phyloP scores from a whole-genome alignment of 257 asterid species.

The Penstemon eatonii region DNA sequence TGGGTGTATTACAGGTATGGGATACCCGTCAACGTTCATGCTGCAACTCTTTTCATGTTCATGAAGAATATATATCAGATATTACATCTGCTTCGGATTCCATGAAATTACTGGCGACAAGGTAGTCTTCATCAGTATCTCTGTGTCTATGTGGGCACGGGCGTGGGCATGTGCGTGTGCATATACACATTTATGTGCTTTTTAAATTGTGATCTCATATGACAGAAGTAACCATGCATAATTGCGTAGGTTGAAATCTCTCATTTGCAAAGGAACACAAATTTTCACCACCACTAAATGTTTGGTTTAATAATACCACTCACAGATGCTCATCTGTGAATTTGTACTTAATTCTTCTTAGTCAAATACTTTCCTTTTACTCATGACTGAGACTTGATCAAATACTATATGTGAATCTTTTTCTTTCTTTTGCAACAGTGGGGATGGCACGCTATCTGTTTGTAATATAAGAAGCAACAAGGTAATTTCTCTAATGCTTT shows the following conservation, averaged over 20 bases:
- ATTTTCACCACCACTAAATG: background rate
- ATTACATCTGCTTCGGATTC: slow-evolving; percentile 80
- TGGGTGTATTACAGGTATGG: slow-evolving; percentile 61
- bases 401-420: background rate
- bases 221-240: too few species aligned
- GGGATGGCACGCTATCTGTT: slow-evolving; percentile 91
- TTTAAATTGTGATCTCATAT: too few species aligned
- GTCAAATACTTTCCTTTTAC: too few species aligned
- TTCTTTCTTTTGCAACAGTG: slow-evolving; percentile 46
- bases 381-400: background rate
- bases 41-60: slow-evolving; percentile 64
- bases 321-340: background rate
- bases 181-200: too few species aligned
- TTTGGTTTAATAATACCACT: slow-evolving; percentile 8
- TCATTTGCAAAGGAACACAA: background rate
- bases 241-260: slow-evolving; percentile 3
- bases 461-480: slow-evolving; percentile 90
- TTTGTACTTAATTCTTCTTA: background rate
- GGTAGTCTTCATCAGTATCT: slow-evolving; percentile 41
- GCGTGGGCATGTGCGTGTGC: too few species aligned
- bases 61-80: slow-evolving; percentile 87
- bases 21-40: slow-evolving; percentile 90
- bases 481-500: slow-evolving; percentile 44
- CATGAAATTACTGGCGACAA: slow-evolving; percentile 72
- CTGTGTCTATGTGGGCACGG: background rate